These are phyloP conservation scores for Pseudogymnoascus sp. DNA, from an alignment of 2,329 filamentous ascomycete species.

Conservation along the genomic window DNA sequence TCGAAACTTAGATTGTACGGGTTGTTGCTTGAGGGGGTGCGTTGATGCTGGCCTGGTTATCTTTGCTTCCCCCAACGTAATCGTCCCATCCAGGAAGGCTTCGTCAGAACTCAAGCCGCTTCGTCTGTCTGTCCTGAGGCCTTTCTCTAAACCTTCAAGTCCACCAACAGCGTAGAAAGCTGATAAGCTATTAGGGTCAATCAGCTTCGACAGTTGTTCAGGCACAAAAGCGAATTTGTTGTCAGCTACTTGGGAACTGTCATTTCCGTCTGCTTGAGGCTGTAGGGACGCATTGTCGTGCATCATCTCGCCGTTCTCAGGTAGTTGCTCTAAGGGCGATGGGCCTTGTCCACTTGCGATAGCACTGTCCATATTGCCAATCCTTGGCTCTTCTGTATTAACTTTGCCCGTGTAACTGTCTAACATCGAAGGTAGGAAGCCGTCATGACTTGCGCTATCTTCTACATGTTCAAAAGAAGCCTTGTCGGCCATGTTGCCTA, in stretches of 20 bases:
- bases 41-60: background rate
- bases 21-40: conserved; percentile 24
- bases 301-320: background rate
- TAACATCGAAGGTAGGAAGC: background rate
- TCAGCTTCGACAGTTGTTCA: conserved; percentile 61
- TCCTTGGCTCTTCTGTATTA: no score
- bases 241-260: conserved; percentile 53
- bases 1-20: conserved; percentile 59
- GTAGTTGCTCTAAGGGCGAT: background rate
- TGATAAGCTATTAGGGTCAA: conserved; percentile 65
- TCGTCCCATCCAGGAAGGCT: conserved; percentile 45
- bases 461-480: background rate
- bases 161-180: conserved; percentile 68
- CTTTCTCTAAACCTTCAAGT: conserved; percentile 60
- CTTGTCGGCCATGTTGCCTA: background rate
- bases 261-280: background rate
- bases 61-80: conserved; percentile 53
- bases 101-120: conserved; percentile 65
- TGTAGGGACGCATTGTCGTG: background rate
- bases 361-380: background rate
- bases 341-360: background rate
- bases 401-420: no score
- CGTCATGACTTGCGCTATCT: background rate
- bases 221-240: conserved; percentile 64
- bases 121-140: conserved; percentile 54